Evolutionary conservation across 257 asterid species (phyloP), one percentile per base, ranked within the genome.

Genomic region (Solanum medicagineum): DNA sequence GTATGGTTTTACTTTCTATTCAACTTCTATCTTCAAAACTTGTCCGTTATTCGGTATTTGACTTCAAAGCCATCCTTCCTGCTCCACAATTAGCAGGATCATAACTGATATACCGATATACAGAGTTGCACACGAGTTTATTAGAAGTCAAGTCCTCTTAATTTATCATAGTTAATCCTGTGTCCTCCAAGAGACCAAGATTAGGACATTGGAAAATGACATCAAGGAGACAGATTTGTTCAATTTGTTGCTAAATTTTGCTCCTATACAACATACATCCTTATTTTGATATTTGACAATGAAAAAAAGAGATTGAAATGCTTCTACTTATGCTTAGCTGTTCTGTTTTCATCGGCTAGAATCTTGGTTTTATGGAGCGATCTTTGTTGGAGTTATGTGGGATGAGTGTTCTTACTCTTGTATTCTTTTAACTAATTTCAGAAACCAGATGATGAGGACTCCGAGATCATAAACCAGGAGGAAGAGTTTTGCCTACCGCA

Each of bases 401-500:
- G 63, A 79, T 3, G 7, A 79, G 17, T 16, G 65, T 26, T 51
- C 65, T 79, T 26, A 53, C 22, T 26, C 16, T 79, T 4, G 24
- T 53, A 8, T 53, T n/a, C 83, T 42, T 74, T 77, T 60, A 79
- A 53, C 44, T 83, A 47, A 49, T 88, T 86, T 85, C 94, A 96
- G 99, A 92, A 93, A 89, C 93, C 97, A 56, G 99, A 96, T 71
- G 98, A 93, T 15, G 98, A 96, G 84, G 98, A 93, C 5, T 45
- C 89, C 4, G 98, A 93, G 65, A 85, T 96, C 70, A 89, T 94
- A 84, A 89, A 83, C 57, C 94, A 90, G 26, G 97, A 96, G 91
- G 98, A 94, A 88, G 98, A 96, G 47, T 96, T 96, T 86, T 90
- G 92, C 88, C 86, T 96, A 90, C 99, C 99, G 9, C 93, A 90